Evolutionary conservation across 345 rosid genomes (phyloP).

Genomic region (Schrenkiella parvula): DNA sequence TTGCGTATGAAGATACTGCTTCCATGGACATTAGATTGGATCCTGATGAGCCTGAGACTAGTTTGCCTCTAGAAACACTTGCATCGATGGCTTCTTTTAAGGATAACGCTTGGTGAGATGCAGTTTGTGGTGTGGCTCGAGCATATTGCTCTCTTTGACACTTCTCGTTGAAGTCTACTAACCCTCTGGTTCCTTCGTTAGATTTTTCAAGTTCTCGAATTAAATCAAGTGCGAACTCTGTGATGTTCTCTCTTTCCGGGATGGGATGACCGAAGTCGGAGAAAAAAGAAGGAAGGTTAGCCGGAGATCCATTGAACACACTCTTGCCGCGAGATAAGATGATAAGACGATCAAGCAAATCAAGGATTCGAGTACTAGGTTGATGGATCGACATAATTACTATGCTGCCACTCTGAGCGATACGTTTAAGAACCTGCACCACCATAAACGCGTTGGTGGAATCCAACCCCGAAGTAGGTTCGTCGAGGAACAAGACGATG

Average conservation of each 20-base stretch:
- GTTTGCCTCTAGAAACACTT: constrained; percentile 18
- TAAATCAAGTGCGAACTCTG: constrained; percentile 69
- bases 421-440: constrained; percentile 68
- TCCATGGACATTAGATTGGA: constrained; percentile 17
- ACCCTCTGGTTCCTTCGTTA: constrained; percentile 37
- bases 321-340: constrained; percentile 47
- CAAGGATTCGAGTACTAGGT: constrained; percentile 50
- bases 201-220: constrained; percentile 24
- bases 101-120: neutral
- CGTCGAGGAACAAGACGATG: constrained; percentile 64
- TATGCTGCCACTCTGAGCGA: constrained; percentile 61
- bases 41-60: constrained; percentile 24
- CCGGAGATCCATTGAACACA: constrained; percentile 52
- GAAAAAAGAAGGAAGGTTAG: constrained; percentile 43
- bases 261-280: constrained; percentile 59
- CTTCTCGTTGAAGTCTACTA: constrained; percentile 60
- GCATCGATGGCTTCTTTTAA: constrained; percentile 17
- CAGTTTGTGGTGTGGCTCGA: neutral
- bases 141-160: constrained; percentile 37
- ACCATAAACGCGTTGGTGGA: constrained; percentile 75
- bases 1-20: constrained; percentile 20
- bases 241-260: constrained; percentile 64
- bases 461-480: constrained; percentile 82
- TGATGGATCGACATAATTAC: constrained; percentile 74
- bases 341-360: constrained; percentile 48